Percentiles rank a stretch among this genome's conserved stretches.
These are phyloP conservation scores for Grosmannia huntii DNA, from an alignment of 2,329 filamentous ascomycete species.

Conservation along the genomic window DNA sequence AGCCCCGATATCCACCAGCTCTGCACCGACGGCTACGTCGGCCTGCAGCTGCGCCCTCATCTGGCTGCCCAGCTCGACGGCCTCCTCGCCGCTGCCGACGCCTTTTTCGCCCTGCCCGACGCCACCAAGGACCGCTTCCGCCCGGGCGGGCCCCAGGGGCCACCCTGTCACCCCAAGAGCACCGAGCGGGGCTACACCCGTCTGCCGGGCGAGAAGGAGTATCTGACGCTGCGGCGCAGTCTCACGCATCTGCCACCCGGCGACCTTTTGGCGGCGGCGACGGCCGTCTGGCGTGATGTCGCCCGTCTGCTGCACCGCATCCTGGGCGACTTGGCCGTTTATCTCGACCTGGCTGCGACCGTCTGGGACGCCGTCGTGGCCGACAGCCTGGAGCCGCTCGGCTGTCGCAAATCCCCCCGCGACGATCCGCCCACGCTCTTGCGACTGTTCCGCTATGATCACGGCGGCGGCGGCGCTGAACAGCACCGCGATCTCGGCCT, in stretches of 20 bases:
- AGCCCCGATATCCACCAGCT: conserved; percentile 9
- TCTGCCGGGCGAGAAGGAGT: conserved; percentile 13
- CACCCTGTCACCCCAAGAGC: conserved; percentile 4
- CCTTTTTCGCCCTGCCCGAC: conserved; percentile 9
- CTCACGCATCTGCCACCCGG: conserved; percentile 8
- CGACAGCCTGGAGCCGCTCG: conserved; percentile 10
- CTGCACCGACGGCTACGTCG: conserved; percentile 12
- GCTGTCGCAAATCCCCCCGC: neutral
- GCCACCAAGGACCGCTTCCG: conserved; percentile 7
- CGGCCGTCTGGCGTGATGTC: conserved; percentile 11
- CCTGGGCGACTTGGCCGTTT: conserved; percentile 11
- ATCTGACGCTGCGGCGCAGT: conserved; percentile 12
- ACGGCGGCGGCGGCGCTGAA: conserved; percentile 12
- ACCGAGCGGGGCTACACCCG: conserved; percentile 12
- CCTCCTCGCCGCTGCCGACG: conserved; percentile 6
- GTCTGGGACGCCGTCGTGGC: conserved; percentile 10
- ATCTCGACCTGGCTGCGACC: conserved; percentile 6
- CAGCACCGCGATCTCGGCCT: conserved; percentile 13
- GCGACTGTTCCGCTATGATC: conserved; percentile 14
- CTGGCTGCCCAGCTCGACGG: conserved; percentile 3
- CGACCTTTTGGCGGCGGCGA: neutral
- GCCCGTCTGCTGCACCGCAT: conserved; percentile 13
- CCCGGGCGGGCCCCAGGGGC: conserved; percentile 2
- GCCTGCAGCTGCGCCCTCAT: conserved; percentile 7
- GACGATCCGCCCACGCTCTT: conserved; percentile 14